phyloP scores from a whole-genome alignment of 768 basidiomycete genomes.

The Roridomyces roridus region DNA sequence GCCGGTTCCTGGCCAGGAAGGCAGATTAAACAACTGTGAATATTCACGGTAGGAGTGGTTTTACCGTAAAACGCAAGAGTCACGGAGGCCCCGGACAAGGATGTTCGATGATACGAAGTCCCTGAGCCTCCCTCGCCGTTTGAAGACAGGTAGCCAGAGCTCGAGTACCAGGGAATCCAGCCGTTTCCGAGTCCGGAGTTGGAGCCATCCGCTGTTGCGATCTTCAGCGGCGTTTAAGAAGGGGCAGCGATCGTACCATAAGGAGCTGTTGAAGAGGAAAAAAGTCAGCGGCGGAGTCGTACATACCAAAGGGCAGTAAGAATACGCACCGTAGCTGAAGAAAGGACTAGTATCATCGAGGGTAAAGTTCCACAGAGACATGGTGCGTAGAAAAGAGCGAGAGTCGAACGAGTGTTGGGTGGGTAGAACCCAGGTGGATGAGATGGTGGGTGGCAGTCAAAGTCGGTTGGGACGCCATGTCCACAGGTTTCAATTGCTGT shows the following conservation, averaged over 20 bases:
- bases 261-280: neutral
- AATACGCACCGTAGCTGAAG: slow-evolving; percentile 30
- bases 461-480: no score
- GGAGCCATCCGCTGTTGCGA: neutral
- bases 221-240: neutral
- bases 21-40: neutral
- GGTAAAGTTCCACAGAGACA: slow-evolving; percentile 2
- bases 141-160: neutral
- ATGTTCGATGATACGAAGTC: neutral
- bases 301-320: neutral
- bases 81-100: slow-evolving; percentile 1
- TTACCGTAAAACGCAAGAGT: neutral
- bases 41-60: no score
- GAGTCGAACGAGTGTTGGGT: no score
- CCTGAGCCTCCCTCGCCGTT: neutral
- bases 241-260: neutral
- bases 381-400: no score
- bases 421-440: no score
- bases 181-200: neutral
- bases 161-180: slow-evolving; percentile 5
- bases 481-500: no score
- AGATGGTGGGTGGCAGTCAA: no score
- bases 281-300: no score
- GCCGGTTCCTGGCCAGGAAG: neutral
- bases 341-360: slow-evolving; percentile 1